Evolutionary conservation across 768 basidiomycete genomes (phyloP).

Genomic region (Phaffia australis): DNA sequence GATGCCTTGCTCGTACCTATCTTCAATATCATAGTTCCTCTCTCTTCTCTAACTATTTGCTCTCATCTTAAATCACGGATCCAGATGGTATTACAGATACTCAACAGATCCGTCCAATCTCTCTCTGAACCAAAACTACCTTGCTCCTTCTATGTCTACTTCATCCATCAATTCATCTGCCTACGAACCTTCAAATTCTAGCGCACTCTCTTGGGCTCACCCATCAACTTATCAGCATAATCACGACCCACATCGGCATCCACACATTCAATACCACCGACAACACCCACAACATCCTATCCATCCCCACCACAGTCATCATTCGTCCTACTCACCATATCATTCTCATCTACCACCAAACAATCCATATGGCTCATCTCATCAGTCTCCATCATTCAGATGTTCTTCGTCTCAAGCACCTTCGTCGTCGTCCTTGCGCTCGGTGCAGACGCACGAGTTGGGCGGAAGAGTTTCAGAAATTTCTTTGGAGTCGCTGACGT

Average conservation of each 20-base stretch:
- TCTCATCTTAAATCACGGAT: too few relatives aligned
- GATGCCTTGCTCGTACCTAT: too few relatives aligned
- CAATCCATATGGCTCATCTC: background rate
- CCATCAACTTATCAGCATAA: too few relatives aligned
- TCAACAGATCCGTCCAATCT: conserved; percentile 15
- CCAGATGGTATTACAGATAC: conserved; percentile 23
- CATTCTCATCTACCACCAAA: background rate
- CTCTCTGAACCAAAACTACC: conserved; percentile 4
- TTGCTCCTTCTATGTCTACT: conserved; percentile 4
- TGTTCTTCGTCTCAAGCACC: background rate
- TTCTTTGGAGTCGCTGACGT: conserved; percentile 23
- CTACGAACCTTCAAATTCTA: too few relatives aligned
- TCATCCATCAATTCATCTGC: background rate
- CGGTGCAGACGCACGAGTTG: background rate
- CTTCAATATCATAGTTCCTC: background rate
- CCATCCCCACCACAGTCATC: background rate
- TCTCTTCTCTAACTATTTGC: too few relatives aligned
- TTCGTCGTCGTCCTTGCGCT: background rate
- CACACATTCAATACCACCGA: background rate
- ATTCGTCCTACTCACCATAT: background rate
- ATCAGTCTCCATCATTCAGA: background rate
- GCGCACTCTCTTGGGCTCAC: too few relatives aligned
- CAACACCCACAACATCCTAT: background rate
- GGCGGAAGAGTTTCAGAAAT: conserved; percentile 4
- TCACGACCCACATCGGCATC: too few relatives aligned